phyloP scores from a whole-genome alignment of 192 early-diverging fungal species.

The Backusella luteola region DNA sequence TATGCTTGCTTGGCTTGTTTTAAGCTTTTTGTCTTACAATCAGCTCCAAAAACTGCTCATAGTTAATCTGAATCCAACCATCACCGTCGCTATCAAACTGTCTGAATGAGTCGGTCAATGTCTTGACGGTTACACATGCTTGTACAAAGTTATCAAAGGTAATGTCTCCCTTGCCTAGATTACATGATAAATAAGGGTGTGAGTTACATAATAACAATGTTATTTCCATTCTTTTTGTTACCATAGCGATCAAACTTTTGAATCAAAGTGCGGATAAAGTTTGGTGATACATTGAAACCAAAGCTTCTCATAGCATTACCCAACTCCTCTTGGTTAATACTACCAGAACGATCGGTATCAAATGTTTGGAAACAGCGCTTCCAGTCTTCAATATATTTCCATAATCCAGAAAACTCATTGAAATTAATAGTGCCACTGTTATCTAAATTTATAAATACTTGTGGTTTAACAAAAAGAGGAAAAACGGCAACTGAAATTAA shows the following conservation, averaged over 20 bases:
- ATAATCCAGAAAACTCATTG: slow-evolving; percentile 74
- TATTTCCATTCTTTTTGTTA: slow-evolving; percentile 29
- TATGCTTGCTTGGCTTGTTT: background rate
- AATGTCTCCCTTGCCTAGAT: slow-evolving; percentile 65
- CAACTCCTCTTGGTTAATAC: slow-evolving; percentile 72
- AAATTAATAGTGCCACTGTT: slow-evolving; percentile 77
- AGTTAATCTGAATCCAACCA: slow-evolving; percentile 76
- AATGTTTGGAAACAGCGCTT: slow-evolving; percentile 75
- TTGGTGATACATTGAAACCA: slow-evolving; percentile 72
- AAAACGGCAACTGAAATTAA: background rate
- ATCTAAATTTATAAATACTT: slow-evolving; percentile 38
- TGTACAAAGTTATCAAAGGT: slow-evolving; percentile 86
- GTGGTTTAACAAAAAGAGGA: background rate
- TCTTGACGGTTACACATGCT: slow-evolving; percentile 74
- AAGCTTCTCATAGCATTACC: slow-evolving; percentile 69
- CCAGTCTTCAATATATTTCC: slow-evolving; percentile 85
- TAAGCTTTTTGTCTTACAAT: slow-evolving; percentile 16
- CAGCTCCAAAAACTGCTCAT: slow-evolving; percentile 49
- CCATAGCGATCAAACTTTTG: slow-evolving; percentile 79
- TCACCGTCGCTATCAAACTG: slow-evolving; percentile 68
- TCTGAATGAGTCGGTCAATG: slow-evolving; percentile 74
- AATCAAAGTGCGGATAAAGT: slow-evolving; percentile 61
- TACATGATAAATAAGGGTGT: slow-evolving; percentile 4
- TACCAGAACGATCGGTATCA: slow-evolving; percentile 72
- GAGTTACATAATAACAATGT: background rate